Conservation (phyloP, 441 rosid genomes). For the Aleurites moluccanus region DNA sequence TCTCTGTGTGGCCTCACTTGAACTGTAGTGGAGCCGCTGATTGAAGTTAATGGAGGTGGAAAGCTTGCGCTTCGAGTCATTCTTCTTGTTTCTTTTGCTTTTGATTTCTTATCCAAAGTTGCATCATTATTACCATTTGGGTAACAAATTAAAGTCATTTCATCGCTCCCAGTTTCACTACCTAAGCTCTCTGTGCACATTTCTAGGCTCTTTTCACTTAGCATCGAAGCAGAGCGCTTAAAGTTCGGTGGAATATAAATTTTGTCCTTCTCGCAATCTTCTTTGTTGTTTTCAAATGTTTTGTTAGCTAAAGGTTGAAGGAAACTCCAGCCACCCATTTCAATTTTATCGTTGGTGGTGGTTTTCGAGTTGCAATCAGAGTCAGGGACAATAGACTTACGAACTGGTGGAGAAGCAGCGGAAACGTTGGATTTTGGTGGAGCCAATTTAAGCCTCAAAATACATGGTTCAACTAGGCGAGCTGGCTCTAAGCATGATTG, state of each 20-base stretch:
- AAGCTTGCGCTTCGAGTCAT: conserved; percentile 34
- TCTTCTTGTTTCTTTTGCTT: conserved; percentile 20
- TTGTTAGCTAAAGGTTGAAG: conserved; percentile 40
- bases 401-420: conserved; percentile 9
- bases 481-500: conserved; percentile 52
- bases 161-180: conserved; percentile 67
- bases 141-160: conserved; percentile 34
- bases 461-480: conserved; percentile 32
- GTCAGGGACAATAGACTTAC: conserved; percentile 5
- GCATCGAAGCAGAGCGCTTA: conserved; percentile 42
- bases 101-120: conserved; percentile 8
- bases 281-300: conserved; percentile 14
- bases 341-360: conserved; percentile 17
- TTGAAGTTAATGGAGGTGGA: conserved; percentile 79
- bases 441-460: conserved; percentile 41
- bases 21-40: conserved; percentile 50
- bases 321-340: conserved; percentile 57
- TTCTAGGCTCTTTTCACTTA: conserved; percentile 66
- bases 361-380: conserved; percentile 16
- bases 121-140: conserved; percentile 28
- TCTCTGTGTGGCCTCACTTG: conserved; percentile 61
- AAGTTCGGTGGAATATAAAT: conserved; percentile 43
- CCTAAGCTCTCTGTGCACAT: conserved; percentile 86
- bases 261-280: conserved; percentile 20
- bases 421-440: conserved; percentile 27